These are phyloP conservation scores for Apium graveolens DNA, from an alignment of 129 eudicot genomes.

Conservation along the genomic window DNA sequence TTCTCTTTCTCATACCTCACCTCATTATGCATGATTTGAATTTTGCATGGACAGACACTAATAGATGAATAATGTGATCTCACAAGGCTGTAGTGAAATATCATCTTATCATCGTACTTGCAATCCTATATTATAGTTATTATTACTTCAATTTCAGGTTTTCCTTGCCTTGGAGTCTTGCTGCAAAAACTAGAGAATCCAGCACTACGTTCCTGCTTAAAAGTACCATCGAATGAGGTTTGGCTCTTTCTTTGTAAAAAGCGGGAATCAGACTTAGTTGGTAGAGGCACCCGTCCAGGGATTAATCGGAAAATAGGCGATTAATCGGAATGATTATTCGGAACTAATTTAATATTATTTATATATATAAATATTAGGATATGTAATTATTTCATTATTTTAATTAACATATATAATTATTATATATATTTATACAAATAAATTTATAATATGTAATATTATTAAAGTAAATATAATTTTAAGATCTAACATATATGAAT, in stretches of 20 bases:
- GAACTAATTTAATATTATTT: too few species aligned
- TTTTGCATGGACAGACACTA: neutral
- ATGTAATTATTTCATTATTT: too few species aligned
- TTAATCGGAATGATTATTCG: too few species aligned
- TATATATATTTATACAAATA: too few species aligned
- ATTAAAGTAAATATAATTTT: too few species aligned
- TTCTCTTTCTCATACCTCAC: neutral
- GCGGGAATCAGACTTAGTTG: too few species aligned
- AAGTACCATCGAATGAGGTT: slow-evolving; percentile 89
- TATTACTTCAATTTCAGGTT: slow-evolving; percentile 44
- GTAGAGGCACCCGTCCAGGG: too few species aligned
- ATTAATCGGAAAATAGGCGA: too few species aligned
- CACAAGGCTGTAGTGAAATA: neutral
- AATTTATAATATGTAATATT: too few species aligned
- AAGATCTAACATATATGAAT: too few species aligned
- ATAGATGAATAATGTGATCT: neutral
- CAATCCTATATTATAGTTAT: slow-evolving; percentile 5
- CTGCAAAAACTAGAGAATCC: slow-evolving; percentile 94
- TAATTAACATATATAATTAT: too few species aligned
- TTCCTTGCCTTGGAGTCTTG: slow-evolving; percentile 90
- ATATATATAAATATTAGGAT: too few species aligned
- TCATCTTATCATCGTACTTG: slow-evolving; percentile 1
- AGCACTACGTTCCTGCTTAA: slow-evolving; percentile 83
- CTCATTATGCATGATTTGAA: neutral
- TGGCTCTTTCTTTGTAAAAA: slow-evolving; percentile 5